These are phyloP conservation scores for Pyrenochaeta sp. DNA, from an alignment of 2,329 filamentous ascomycete genomes.

Conservation along the genomic window DNA sequence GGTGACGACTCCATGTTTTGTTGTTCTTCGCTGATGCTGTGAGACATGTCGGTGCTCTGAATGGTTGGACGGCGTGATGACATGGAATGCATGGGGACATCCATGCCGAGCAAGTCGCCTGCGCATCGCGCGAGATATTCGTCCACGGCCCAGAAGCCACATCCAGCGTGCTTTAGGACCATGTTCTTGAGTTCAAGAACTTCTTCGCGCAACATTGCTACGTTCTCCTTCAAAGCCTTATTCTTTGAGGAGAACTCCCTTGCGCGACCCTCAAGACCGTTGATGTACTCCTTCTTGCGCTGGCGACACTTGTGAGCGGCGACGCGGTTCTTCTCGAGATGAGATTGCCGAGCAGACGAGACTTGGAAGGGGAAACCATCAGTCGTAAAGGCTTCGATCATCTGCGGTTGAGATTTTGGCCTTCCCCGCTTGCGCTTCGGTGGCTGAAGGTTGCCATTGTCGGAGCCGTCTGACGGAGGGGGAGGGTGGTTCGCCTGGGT, in stretches of 20 bases:
- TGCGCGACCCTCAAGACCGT: slow-evolving; percentile 57
- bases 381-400: slow-evolving; percentile 38
- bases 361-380: slow-evolving; percentile 45
- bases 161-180: slow-evolving; percentile 46
- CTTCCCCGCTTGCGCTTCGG: slow-evolving; percentile 47
- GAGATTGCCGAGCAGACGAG: slow-evolving; percentile 44
- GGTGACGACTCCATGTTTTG: slow-evolving; percentile 22
- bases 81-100: slow-evolving; percentile 14
- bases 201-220: slow-evolving; percentile 45
- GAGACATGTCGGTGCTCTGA: slow-evolving; percentile 11
- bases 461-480: slow-evolving; percentile 17
- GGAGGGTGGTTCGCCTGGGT: slow-evolving; percentile 2
- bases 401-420: slow-evolving; percentile 44
- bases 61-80: slow-evolving; percentile 8
- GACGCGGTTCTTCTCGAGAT: slow-evolving; percentile 72
- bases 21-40: slow-evolving; percentile 10
- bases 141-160: slow-evolving; percentile 47
- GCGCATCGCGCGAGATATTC: slow-evolving; percentile 48
- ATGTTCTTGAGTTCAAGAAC: slow-evolving; percentile 48
- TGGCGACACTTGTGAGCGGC: slow-evolving; percentile 78
- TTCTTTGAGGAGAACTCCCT: slow-evolving; percentile 48
- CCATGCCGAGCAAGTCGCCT: slow-evolving; percentile 42
- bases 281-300: slow-evolving; percentile 69
- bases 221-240: slow-evolving; percentile 43
- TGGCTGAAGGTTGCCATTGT: slow-evolving; percentile 30